phyloP scores from a whole-genome alignment of 345 rosid genomes.

The Sonneratia alba region DNA sequence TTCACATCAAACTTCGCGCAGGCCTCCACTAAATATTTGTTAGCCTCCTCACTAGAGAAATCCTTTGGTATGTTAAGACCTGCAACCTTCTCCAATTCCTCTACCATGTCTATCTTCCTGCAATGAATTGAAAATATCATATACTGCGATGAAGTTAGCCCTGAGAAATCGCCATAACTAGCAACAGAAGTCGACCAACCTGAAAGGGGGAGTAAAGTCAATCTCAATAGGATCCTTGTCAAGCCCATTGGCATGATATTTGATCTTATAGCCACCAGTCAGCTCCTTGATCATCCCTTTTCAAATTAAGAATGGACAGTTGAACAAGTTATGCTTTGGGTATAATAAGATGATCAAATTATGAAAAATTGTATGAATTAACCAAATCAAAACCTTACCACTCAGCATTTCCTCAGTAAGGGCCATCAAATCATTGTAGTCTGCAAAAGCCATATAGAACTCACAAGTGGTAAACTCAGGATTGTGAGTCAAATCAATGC shows the following conservation, averaged over 20 bases:
- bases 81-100: slow-evolving; percentile 81
- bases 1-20: slow-evolving; percentile 69
- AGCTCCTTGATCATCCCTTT: slow-evolving; percentile 85
- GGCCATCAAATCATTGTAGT: slow-evolving; percentile 84
- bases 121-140: slow-evolving; percentile 10
- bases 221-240: slow-evolving; percentile 88
- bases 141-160: not conserved
- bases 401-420: slow-evolving; percentile 85
- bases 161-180: not conserved
- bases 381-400: slow-evolving; percentile 32
- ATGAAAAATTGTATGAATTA: not conserved
- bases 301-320: not conserved
- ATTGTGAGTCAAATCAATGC: slow-evolving; percentile 95
- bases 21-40: slow-evolving; percentile 58
- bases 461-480: slow-evolving; percentile 99
- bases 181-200: slow-evolving; percentile 27
- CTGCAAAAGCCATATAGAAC: slow-evolving; percentile 98
- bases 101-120: slow-evolving; percentile 88
- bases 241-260: slow-evolving; percentile 77
- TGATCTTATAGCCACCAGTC: slow-evolving; percentile 82
- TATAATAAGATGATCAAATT: not conserved
- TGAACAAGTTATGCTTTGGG: not conserved
- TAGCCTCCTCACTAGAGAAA: slow-evolving; percentile 72
- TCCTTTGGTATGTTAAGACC: slow-evolving; percentile 79
- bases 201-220: slow-evolving; percentile 94